Evolutionary conservation across 2,329 filamentous ascomycete species (phyloP).

Genomic region (Stachybotrys echinatus): DNA sequence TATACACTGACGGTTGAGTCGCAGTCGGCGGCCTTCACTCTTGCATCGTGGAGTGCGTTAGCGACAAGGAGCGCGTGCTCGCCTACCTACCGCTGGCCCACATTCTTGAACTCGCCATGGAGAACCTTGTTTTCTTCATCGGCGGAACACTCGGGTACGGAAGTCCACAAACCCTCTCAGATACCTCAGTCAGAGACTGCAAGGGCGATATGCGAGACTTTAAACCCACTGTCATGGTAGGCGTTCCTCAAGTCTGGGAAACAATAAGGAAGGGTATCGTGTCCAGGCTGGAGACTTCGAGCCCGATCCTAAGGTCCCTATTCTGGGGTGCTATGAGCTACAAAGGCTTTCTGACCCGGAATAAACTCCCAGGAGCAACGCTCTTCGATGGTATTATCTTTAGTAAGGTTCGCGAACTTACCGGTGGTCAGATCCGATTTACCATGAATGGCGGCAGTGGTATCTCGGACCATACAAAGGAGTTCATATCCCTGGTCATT

Average conservation of each 20-base stretch:
- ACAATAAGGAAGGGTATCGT: slow-evolving; percentile 93
- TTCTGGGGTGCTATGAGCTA: slow-evolving; percentile 65
- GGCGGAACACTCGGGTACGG: slow-evolving; percentile 93
- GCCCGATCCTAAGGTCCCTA: slow-evolving; percentile 63
- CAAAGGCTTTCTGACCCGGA: slow-evolving; percentile 53
- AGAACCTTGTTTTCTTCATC: slow-evolving; percentile 84
- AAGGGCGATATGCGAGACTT: slow-evolving; percentile 92
- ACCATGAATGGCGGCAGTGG: slow-evolving; percentile 93
- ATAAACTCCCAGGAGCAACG: slow-evolving; percentile 59
- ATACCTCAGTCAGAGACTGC: slow-evolving; percentile 81
- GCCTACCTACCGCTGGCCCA: slow-evolving; percentile 93
- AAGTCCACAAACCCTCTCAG: slow-evolving; percentile 81
- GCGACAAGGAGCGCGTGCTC: slow-evolving; percentile 71
- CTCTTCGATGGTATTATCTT: slow-evolving; percentile 85
- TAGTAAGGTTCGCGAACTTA: slow-evolving; percentile 84
- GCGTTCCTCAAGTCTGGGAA: slow-evolving; percentile 96
- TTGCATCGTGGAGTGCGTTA: slow-evolving; percentile 73
- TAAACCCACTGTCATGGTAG: slow-evolving; percentile 81
- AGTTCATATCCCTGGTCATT: slow-evolving; percentile 87
- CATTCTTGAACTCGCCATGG: slow-evolving; percentile 93
- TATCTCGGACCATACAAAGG: slow-evolving; percentile 79
- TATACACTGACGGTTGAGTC: not conserved
- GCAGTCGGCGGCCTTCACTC: slow-evolving; percentile 71
- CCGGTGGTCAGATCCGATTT: slow-evolving; percentile 81
- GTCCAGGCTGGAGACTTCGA: slow-evolving; percentile 67